phyloP scores from a whole-genome alignment of 73 alveolate species.

The Tetrahymena borealis region DNA sequence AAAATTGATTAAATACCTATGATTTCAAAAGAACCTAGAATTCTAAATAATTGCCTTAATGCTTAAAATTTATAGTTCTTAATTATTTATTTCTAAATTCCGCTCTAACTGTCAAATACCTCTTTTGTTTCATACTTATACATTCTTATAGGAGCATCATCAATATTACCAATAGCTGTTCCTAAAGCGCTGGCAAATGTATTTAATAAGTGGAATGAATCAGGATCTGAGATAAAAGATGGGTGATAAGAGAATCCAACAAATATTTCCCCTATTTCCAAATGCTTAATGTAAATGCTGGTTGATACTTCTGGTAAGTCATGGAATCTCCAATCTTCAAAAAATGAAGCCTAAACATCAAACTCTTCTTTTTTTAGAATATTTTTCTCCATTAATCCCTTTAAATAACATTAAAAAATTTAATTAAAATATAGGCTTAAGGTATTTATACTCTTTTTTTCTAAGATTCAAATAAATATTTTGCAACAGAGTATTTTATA shows the following conservation, averaged over 20 bases:
- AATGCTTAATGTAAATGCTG: not conserved
- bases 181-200: not conserved
- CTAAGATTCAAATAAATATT: not conserved
- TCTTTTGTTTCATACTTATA: constrained; percentile 16
- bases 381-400: not conserved
- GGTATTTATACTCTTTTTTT: not conserved
- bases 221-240: not conserved
- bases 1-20: constrained; percentile 36
- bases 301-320: not conserved
- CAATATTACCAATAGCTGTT: not conserved
- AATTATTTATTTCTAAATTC: constrained; percentile 24
- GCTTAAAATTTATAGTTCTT: constrained; percentile 56
- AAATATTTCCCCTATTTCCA: not conserved
- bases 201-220: not conserved
- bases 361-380: not conserved
- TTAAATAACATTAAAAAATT: not conserved
- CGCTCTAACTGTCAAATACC: constrained; percentile 59
- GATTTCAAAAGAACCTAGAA: constrained; percentile 89
- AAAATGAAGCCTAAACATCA: not conserved
- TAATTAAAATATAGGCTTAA: not conserved
- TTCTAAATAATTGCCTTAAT: constrained; percentile 44
- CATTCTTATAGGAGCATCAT: not conserved
- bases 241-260: not conserved
- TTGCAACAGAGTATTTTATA: not conserved
- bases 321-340: constrained; percentile 2